These are phyloP conservation scores for Didymella lethalis DNA, from an alignment of 2,329 filamentous ascomycete species.

Conservation along the genomic window DNA sequence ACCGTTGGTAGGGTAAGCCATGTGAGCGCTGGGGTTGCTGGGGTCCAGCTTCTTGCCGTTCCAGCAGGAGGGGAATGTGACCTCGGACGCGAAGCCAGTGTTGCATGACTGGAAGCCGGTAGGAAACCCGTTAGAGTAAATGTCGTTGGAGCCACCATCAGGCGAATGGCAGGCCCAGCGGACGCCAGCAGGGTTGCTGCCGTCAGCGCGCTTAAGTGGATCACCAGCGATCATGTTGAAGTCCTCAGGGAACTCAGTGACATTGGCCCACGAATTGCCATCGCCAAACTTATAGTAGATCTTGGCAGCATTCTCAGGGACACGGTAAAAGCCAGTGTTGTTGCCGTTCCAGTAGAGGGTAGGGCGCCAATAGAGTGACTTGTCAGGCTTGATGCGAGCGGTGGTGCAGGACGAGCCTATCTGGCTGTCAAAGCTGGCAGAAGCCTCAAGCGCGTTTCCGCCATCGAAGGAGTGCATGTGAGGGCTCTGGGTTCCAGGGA, in stretches of 20 bases:
- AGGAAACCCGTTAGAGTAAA: constrained; percentile 46
- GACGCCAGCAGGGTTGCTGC: constrained; percentile 41
- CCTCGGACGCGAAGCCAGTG: constrained; percentile 46
- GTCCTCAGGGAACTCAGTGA: constrained; percentile 47
- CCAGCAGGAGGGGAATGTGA: constrained; percentile 51
- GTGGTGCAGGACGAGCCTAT: constrained; percentile 47
- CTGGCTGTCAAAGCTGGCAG: constrained; percentile 38
- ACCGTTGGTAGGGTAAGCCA: constrained; percentile 50
- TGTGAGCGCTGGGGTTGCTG: constrained; percentile 44
- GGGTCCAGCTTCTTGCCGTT: constrained; percentile 47
- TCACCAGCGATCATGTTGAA: constrained; percentile 51
- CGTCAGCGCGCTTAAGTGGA: constrained; percentile 41
- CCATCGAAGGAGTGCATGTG: constrained; percentile 52
- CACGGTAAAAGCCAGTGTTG: constrained; percentile 46
- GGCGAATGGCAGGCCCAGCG: constrained; percentile 45
- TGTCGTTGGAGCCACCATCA: constrained; percentile 33
- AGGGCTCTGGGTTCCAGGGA: constrained; percentile 42
- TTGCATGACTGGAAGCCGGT: constrained; percentile 49
- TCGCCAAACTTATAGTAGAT: constrained; percentile 52
- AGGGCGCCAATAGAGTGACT: constrained; percentile 51
- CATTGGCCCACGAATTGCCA: constrained; percentile 44
- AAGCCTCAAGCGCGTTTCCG: constrained; percentile 42
- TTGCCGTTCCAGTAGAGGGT: constrained; percentile 50
- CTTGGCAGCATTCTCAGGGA: constrained; percentile 47
- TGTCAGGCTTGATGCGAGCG: constrained; percentile 49